These are phyloP conservation scores for Allium sativum DNA, from an alignment of 106 monocot species.

Conservation along the genomic window DNA sequence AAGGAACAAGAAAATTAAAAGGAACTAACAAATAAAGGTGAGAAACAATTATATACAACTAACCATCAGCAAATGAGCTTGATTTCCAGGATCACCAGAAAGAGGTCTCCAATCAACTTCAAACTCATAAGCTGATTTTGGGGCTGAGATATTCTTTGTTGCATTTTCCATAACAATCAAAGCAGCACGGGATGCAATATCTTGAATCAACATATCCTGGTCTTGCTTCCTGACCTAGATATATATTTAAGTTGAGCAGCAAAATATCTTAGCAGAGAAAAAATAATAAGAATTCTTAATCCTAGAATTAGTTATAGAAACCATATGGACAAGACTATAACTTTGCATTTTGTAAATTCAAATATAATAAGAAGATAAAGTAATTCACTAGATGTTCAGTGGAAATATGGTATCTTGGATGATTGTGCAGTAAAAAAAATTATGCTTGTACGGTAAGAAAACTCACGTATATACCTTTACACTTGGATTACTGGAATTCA, in stretches of 20 bases:
- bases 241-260: background rate
- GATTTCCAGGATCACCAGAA: slow-evolving; percentile 47
- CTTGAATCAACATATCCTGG: slow-evolving; percentile 31
- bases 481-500: slow-evolving; percentile 5
- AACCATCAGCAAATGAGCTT: slow-evolving; percentile 73
- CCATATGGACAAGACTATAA: too few species aligned
- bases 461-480: slow-evolving; percentile 15
- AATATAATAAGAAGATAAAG: too few species aligned
- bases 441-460: too few species aligned
- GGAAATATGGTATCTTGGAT: too few species aligned
- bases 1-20: background rate
- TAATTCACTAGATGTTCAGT: too few species aligned
- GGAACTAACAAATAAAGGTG: background rate
- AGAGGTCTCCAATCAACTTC: slow-evolving; percentile 85
- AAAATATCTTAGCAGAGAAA: too few species aligned
- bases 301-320: too few species aligned
- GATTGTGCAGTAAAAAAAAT: too few species aligned
- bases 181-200: slow-evolving; percentile 81
- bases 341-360: too few species aligned
- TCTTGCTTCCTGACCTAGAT: slow-evolving; percentile 19
- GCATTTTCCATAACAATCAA: slow-evolving; percentile 32
- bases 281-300: too few species aligned
- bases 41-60: slow-evolving; percentile 1
- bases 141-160: slow-evolving; percentile 37
- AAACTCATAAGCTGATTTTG: slow-evolving; percentile 90